phyloP scores from a whole-genome alignment of 306 rosid species.

The Pyrus communis region DNA sequence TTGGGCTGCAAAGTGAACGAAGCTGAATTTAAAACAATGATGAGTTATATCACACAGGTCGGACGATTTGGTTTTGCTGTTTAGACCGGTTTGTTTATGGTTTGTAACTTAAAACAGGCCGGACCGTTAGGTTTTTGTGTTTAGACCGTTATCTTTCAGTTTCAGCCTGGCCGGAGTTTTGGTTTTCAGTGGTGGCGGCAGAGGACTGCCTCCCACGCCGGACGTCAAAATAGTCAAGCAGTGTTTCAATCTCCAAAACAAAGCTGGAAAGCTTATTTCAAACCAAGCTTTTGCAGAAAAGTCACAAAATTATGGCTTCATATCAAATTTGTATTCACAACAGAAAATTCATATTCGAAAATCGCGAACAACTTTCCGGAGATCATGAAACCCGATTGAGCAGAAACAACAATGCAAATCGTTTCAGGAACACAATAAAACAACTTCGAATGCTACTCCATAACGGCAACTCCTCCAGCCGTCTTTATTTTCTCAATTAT shows the following conservation, averaged over 20 bases:
- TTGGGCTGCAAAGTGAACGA: not conserved
- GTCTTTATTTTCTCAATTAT: conserved; percentile 28
- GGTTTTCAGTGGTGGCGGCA: not conserved
- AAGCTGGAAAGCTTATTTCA: not conserved
- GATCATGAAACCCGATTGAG: not conserved
- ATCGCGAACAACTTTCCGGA: not conserved
- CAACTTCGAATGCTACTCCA: conserved; percentile 10
- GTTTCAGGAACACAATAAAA: not conserved
- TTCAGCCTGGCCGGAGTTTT: not conserved
- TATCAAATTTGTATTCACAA: not conserved
- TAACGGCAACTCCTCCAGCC: conserved; percentile 30
- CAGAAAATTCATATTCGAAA: not conserved
- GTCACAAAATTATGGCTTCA: not conserved
- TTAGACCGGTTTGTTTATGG: too few species aligned
- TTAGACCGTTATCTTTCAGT: not conserved
- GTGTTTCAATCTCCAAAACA: not conserved
- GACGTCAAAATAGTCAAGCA: not conserved
- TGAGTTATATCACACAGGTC: not conserved
- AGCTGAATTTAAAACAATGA: not conserved
- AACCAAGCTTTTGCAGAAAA: not conserved
- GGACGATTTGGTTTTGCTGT: not conserved
- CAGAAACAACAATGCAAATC: not conserved
- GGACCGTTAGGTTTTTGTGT: too few species aligned
- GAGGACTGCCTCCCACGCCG: not conserved
- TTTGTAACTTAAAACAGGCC: too few species aligned